These are phyloP conservation scores for Lojkania enalia DNA, from an alignment of 2,329 filamentous ascomycete species.

Conservation along the genomic window DNA sequence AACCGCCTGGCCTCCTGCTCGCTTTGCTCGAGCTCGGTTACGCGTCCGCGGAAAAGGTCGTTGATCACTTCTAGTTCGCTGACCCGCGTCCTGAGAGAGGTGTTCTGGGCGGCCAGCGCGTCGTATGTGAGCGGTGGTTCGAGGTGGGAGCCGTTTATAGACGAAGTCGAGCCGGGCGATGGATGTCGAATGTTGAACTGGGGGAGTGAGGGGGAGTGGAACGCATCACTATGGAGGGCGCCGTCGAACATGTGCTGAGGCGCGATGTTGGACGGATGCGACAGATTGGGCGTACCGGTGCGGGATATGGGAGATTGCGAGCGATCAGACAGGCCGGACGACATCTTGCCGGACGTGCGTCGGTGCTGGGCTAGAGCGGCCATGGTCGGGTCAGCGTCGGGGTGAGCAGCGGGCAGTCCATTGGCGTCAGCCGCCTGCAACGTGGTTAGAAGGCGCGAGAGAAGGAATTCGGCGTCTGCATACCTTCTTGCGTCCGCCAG, in stretches of 20 bases:
- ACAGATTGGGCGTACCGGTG: conserved; percentile 75
- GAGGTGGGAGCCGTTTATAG: conserved; percentile 63
- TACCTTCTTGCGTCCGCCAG: conserved; percentile 84
- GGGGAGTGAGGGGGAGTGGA: conserved; percentile 59
- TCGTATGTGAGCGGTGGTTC: conserved; percentile 79
- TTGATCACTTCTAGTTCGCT: conserved; percentile 95
- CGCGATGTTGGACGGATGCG: conserved; percentile 65
- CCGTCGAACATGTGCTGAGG: conserved; percentile 80
- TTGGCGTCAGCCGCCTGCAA: conserved; percentile 48
- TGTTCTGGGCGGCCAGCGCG: conserved; percentile 77
- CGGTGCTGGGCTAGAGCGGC: conserved; percentile 61
- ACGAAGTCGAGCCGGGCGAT: conserved; percentile 62
- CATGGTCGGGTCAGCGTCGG: conserved; percentile 60
- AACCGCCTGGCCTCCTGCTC: conserved; percentile 69
- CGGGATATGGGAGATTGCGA: conserved; percentile 79
- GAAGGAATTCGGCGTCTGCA: conserved; percentile 19
- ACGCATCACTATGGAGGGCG: conserved; percentile 70
- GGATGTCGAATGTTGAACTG: conserved; percentile 46
- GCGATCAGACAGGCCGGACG: conserved; percentile 73
- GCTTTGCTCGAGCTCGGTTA: conserved; percentile 75
- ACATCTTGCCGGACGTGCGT: conserved; percentile 70
- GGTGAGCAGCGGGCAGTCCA: conserved; percentile 59
- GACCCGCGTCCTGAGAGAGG: conserved; percentile 89
- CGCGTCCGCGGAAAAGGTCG: conserved; percentile 66
- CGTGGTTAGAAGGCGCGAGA: conserved; percentile 11